Base-by-base conservation (phyloP, 768 basidiomycete genomes). In the Trametes gibbosa region DNA sequence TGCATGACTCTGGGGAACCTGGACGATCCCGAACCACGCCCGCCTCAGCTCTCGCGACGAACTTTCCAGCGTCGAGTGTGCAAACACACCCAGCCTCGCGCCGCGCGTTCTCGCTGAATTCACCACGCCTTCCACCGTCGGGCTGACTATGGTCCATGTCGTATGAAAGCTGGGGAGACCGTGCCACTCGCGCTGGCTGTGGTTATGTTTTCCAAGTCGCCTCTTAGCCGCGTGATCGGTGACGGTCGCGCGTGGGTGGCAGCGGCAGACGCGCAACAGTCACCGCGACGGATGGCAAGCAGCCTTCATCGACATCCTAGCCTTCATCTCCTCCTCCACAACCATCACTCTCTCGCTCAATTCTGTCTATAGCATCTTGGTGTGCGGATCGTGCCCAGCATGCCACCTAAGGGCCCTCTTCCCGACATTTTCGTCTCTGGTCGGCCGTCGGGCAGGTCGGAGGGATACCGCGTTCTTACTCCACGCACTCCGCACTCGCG, bases 401-500 rank as follows among this genome's bases (percentile, higher is more conserved):
- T 62, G 60, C 50, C 58, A 14, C 53, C 58, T 23, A 9, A 16
- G 34, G 58, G 56, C 25, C 42, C 61, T 13, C 61, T 63, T 17
- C 47, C 60, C 9, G 62, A 63, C 25, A 63, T 70, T n/a, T 52
- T 66, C 45, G 69, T 66, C 32, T 63, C 65, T 50, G 63, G 65
- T 4, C 56, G 63, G 41, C 63, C 67, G 1, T 39, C 55, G 1
- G 48, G 53, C 4, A 32, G 29, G 29, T 62, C 64, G 3, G 60
- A 67, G 37, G 17, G 37, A 24, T 65, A 63, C 49, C 68, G 66
- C 53, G 43, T 57, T 5, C 64, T 76, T 35, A 85, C 84, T 17
- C 85, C 85, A 2, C 76, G 85, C 55, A 86, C 85, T 27, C 85
- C 85, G 51, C 85, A 82, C 69, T 82, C 83, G 35, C 81, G 81